These are phyloP conservation scores for Paramecium biaurelia DNA, from an alignment of 73 alveolate genomes.

Conservation along the genomic window DNA sequence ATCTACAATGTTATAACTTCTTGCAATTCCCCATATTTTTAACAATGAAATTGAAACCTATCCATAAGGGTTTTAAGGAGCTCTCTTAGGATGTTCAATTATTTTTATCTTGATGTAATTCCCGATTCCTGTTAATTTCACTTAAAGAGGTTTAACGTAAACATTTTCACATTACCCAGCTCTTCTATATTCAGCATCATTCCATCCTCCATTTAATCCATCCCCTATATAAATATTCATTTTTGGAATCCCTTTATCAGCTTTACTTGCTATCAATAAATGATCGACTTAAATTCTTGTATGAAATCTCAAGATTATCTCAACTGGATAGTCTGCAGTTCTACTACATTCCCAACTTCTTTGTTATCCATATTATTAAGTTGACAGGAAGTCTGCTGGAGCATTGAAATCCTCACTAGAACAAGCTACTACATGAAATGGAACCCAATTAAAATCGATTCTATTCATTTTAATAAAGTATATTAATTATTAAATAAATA, in stretches of 20 bases:
- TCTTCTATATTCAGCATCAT: slow-evolving; percentile 88
- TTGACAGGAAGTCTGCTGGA: slow-evolving; percentile 47
- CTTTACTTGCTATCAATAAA: slow-evolving; percentile 83
- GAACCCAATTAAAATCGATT: slow-evolving; percentile 57
- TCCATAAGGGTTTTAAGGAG: slow-evolving; percentile 91
- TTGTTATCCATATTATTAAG: slow-evolving; percentile 46
- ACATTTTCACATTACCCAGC: slow-evolving; percentile 71
- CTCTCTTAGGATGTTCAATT: slow-evolving; percentile 80
- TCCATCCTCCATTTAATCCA: slow-evolving; percentile 92
- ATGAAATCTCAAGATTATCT: slow-evolving; percentile 85
- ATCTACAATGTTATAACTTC: slow-evolving; percentile 77
- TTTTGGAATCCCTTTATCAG: slow-evolving; percentile 89
- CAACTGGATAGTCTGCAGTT: slow-evolving; percentile 92
- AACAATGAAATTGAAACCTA: slow-evolving; percentile 86
- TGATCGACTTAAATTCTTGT: slow-evolving; percentile 89
- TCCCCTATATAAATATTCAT: slow-evolving; percentile 93
- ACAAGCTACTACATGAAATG: slow-evolving; percentile 66
- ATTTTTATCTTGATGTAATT: slow-evolving; percentile 82
- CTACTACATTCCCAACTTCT: slow-evolving; percentile 95
- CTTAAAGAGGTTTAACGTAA: slow-evolving; percentile 66
- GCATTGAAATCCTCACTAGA: slow-evolving; percentile 53
- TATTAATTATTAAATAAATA: background rate
- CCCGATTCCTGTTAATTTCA: slow-evolving; percentile 86
- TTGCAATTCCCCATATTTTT: slow-evolving; percentile 91
- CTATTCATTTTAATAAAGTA: background rate